A percentile compares a stretch with the other conserved stretches of the same genome.
Conservation (phyloP, 208 protist genomes). For the Novymonas esmeraldas region DNA sequence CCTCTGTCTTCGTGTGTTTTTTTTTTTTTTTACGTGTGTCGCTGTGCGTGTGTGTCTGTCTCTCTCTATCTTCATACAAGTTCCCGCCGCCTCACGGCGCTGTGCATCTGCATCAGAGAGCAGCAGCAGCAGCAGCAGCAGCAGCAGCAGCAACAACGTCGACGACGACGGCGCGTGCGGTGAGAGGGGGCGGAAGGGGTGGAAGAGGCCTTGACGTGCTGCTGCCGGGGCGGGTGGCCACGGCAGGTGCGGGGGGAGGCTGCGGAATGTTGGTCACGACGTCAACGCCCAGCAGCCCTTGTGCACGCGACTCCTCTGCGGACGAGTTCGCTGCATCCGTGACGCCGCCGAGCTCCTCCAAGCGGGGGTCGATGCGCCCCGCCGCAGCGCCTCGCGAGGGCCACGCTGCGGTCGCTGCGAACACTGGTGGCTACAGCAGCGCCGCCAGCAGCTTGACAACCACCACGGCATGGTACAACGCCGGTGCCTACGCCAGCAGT, state of each 20-base stretch:
- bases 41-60: background rate
- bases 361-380: background rate
- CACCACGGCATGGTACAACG: background rate
- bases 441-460: background rate
- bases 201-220: too few relatives aligned
- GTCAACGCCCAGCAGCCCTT: background rate
- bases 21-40: slow-evolving; percentile 3
- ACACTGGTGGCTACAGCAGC: background rate
- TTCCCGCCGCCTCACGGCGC: background rate
- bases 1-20: background rate
- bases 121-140: too few relatives aligned
- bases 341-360: background rate
- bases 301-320: background rate
- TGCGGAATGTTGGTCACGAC: background rate
- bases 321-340: background rate
- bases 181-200: too few relatives aligned
- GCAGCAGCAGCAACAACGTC: too few relatives aligned
- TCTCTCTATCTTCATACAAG: background rate
- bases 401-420: background rate
- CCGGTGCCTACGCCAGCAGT: background rate
- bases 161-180: too few relatives aligned
- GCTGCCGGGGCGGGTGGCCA: too few relatives aligned
- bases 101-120: too few relatives aligned
- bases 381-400: background rate
- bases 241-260: too few relatives aligned